These are phyloP conservation scores for Panus rudis DNA, from an alignment of 768 basidiomycete species.

Conservation along the genomic window DNA sequence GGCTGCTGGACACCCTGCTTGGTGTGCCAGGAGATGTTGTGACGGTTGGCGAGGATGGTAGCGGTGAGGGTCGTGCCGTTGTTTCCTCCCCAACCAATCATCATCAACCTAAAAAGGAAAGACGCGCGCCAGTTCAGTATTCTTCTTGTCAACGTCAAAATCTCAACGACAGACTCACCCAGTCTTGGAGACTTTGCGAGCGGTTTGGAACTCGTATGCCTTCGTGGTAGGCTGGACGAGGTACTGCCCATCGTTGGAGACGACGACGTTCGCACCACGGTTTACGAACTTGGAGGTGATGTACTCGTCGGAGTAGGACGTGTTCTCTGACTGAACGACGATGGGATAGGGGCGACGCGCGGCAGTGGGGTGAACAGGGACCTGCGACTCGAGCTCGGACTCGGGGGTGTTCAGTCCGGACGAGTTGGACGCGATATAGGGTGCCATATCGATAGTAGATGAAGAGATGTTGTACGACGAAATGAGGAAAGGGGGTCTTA, in stretches of 20 bases:
- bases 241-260: constrained; percentile 67
- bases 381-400: constrained; percentile 59
- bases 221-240: constrained; percentile 72
- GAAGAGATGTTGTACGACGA: constrained; percentile 21
- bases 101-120: constrained; percentile 70
- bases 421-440: constrained; percentile 37
- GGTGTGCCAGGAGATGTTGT: constrained; percentile 92
- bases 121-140: too few relatives aligned
- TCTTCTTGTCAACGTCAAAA: constrained; percentile 6
- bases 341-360: constrained; percentile 70
- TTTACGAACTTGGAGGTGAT: constrained; percentile 81
- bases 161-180: constrained; percentile 58
- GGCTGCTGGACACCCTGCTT: constrained; percentile 88
- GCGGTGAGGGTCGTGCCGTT: constrained; percentile 93
- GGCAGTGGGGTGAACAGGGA: constrained; percentile 80
- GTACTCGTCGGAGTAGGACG: constrained; percentile 71
- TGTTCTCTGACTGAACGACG: constrained; percentile 76
- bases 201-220: constrained; percentile 87
- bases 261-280: constrained; percentile 71
- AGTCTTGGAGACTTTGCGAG: constrained; percentile 79
- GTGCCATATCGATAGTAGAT: constrained; percentile 39
- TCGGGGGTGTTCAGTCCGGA: constrained; percentile 73
- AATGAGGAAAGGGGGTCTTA: constrained; percentile 19
- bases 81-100: constrained; percentile 96
- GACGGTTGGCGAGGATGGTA: constrained; percentile 91